Conservation (phyloP, 2,329 filamentous ascomycete species). For the Colletotrichum lini region DNA sequence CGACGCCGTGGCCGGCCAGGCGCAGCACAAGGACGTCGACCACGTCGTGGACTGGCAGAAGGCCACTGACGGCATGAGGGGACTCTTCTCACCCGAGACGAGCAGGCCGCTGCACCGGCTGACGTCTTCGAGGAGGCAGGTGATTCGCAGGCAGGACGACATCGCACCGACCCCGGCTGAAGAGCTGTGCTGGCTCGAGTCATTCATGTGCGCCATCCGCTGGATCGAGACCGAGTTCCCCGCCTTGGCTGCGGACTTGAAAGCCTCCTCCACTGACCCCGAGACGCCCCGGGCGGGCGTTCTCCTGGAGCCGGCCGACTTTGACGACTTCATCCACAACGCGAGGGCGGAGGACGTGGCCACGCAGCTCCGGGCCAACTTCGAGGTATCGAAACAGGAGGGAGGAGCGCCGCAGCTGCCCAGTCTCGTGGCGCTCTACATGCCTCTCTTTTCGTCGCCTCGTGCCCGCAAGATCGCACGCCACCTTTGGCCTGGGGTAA, state of each 20-base stretch:
- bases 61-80: not conserved
- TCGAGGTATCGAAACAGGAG: not conserved
- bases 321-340: not conserved
- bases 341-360: not conserved
- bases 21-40: not conserved
- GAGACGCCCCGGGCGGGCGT: not conserved
- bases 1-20: not conserved
- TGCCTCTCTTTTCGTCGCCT: not conserved
- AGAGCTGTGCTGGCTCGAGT: conserved; percentile 18
- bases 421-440: conserved; percentile 11
- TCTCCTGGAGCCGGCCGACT: not conserved
- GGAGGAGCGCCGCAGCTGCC: not conserved
- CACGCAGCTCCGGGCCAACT: not conserved
- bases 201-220: conserved; percentile 7
- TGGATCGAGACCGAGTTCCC: not conserved
- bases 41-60: not conserved
- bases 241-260: not conserved
- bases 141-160: not conserved
- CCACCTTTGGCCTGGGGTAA: not conserved
- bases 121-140: not conserved
- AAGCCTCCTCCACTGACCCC: not conserved
- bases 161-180: not conserved
- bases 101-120: not conserved
- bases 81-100: not conserved
- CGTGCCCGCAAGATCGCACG: not conserved